phyloP scores from a whole-genome alignment of 2,329 filamentous ascomycete species.

The Fusarium poae region DNA sequence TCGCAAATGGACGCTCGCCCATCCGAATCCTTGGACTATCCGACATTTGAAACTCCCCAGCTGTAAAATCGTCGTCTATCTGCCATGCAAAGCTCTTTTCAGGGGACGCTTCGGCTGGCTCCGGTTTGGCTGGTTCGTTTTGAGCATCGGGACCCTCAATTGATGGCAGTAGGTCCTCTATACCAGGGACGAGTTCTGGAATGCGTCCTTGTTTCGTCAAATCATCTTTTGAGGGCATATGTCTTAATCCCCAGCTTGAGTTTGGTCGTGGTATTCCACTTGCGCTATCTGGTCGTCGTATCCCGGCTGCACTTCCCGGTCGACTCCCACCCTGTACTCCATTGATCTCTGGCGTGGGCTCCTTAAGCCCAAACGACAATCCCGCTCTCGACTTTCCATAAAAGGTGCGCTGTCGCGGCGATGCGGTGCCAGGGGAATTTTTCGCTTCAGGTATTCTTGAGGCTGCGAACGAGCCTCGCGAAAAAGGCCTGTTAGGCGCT shows the following conservation, averaged over 20 bases:
- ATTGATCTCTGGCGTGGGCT: conserved; percentile 33
- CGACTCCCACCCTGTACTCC: conserved; percentile 19
- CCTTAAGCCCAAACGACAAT: conserved; percentile 40
- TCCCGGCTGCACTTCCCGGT: conserved; percentile 20
- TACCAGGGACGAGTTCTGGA: conserved; percentile 56
- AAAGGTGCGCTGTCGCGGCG: conserved; percentile 39
- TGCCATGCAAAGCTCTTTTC: conserved; percentile 69
- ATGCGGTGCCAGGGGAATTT: conserved; percentile 35
- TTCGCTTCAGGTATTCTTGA: conserved; percentile 40
- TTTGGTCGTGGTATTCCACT: conserved; percentile 19
- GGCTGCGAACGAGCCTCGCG: conserved; percentile 42
- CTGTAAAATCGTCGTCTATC: conserved; percentile 70
- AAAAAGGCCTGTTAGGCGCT: conserved; percentile 42
- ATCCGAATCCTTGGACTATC: conserved; percentile 66
- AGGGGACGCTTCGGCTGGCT: conserved; percentile 54
- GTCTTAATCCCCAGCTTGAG: conserved; percentile 31
- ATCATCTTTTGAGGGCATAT: conserved; percentile 44
- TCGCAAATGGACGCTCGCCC: conserved; percentile 54
- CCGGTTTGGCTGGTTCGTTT: conserved; percentile 5
- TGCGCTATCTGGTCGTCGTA: conserved; percentile 23
- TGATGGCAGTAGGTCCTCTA: conserved; percentile 55
- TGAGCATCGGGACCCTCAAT: conserved; percentile 46
- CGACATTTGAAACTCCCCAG: conserved; percentile 67
- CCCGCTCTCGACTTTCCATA: conserved; percentile 47
- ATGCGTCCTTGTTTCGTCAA: conserved; percentile 50